Evolutionary conservation across 1,139 yeast species (phyloP).

Genomic region (Diutina mesorugosa): DNA sequence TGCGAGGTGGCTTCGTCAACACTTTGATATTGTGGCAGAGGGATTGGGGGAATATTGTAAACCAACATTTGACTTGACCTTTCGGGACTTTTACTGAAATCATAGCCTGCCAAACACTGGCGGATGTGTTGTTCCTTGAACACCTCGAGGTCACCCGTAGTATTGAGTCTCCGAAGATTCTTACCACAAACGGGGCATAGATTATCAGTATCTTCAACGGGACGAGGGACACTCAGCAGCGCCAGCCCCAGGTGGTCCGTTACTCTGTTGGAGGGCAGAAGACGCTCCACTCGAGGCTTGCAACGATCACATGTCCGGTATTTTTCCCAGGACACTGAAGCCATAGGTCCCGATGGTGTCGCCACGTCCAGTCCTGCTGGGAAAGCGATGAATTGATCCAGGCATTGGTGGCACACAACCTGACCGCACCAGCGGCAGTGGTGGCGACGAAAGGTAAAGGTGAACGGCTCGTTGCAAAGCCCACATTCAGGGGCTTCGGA

Average conservation of each 20-base stretch:
- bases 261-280: slow-evolving; percentile 16
- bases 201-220: slow-evolving; percentile 14
- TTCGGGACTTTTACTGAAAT: slow-evolving; percentile 41
- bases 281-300: slow-evolving; percentile 47
- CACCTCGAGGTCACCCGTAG: slow-evolving; percentile 22
- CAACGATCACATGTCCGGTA: slow-evolving; percentile 66
- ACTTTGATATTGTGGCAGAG: slow-evolving; percentile 26
- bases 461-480: slow-evolving; percentile 44
- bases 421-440: slow-evolving; percentile 85
- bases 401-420: slow-evolving; percentile 60
- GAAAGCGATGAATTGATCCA: slow-evolving; percentile 32
- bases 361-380: slow-evolving; percentile 27
- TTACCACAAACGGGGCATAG: slow-evolving; percentile 33
- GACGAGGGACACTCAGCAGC: neutral
- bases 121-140: slow-evolving; percentile 58
- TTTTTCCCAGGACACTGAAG: slow-evolving; percentile 18
- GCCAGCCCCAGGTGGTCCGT: neutral
- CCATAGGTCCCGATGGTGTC: slow-evolving; percentile 14
- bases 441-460: slow-evolving; percentile 68
- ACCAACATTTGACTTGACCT: slow-evolving; percentile 56
- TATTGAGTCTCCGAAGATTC: slow-evolving; percentile 43
- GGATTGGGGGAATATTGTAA: slow-evolving; percentile 52
- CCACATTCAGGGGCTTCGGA: slow-evolving; percentile 44
- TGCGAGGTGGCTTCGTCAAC: slow-evolving; percentile 9
- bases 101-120: slow-evolving; percentile 53